Percentiles rank a stretch among this genome's conserved stretches.
These are phyloP conservation scores for Magnusiomyces sp. DNA, from an alignment of 1,139 yeast genomes.

Conservation along the genomic window DNA sequence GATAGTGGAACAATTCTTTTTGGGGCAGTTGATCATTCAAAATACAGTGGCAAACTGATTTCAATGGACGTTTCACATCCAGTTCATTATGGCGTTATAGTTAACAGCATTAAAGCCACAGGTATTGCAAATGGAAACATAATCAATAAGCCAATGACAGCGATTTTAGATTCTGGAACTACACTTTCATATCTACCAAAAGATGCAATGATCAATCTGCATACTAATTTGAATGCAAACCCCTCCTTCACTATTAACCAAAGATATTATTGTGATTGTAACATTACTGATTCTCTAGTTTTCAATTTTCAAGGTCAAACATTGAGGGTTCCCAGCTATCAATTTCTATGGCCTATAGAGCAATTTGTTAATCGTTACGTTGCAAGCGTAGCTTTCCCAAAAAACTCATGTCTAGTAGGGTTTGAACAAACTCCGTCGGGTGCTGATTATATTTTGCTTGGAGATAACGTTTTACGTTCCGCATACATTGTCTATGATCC, in stretches of 20 bases:
- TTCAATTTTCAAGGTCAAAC: conserved; percentile 42
- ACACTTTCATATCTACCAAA: conserved; percentile 49
- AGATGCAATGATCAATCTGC: conserved; percentile 29
- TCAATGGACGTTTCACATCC: conserved; percentile 31
- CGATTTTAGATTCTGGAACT: conserved; percentile 62
- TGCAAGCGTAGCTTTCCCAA: conserved; percentile 30
- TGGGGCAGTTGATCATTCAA: conserved; percentile 47
- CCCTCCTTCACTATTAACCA: conserved; percentile 32
- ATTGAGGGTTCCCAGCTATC: conserved; percentile 41
- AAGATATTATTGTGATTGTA: conserved; percentile 34
- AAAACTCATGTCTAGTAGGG: conserved; percentile 32
- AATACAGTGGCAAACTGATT: conserved; percentile 35
- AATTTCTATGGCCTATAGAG: conserved; percentile 36
- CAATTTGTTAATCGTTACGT: conserved; percentile 27
- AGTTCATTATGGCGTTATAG: conserved; percentile 42
- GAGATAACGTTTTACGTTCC: conserved; percentile 47
- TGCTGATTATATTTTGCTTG: conserved; percentile 32
- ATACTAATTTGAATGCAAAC: conserved; percentile 30
- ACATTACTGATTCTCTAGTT: conserved; percentile 30
- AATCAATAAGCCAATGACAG: conserved; percentile 31
- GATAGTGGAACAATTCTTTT: conserved; percentile 37
- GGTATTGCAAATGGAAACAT: conserved; percentile 32
- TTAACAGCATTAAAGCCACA: conserved; percentile 34
- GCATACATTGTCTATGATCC: conserved; percentile 50
- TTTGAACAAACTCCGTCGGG: conserved; percentile 25